Evolutionary conservation across 768 basidiomycete genomes (phyloP), one percentile per base, ranked within the genome.

Genomic region (Cystofilobasidium macerans): DNA sequence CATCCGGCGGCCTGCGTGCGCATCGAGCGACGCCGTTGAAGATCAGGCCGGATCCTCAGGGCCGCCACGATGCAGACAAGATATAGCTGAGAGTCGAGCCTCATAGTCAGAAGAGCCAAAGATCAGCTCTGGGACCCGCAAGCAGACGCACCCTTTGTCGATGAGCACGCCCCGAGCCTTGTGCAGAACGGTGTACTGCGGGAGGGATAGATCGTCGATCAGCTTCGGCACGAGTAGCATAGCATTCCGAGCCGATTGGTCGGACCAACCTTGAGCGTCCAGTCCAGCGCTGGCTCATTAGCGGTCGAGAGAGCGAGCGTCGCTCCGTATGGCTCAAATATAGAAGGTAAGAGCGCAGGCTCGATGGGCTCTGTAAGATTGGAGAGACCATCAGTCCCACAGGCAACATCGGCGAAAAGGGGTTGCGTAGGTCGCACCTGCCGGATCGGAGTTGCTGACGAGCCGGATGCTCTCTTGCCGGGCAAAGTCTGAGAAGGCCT

Each of bases 151-250:
- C 63, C 63, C 63, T 24, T 64, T 64, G 63, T 64, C 63, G 42
- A 64, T 47, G 30, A 64, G 26, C 33, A 64, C 40, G 40, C 63
- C 63, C 2, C 63, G 63, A 5, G 63, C 30, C 56, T 64, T 64
- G 56, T 64, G 63, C 9, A 64, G 54, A 56, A 64, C 57, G 18
- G 63, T 64, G 63, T 64, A 64, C 63, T 64, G 62, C 3, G 22
- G n/a, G 16, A 26, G 14, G 42, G 1, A 13, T 18, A 14, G 8
- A 22, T n/a, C n/a, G 35, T 7, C 32, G n/a, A 20, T 12, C 24
- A 62, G n/a, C 14, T 13, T 26, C 18, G 16, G 30, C n/a, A 9
- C 11, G n/a, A n/a, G n/a, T n/a, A n/a, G n/a, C n/a, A n/a, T n/a
- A n/a, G n/a, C n/a, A n/a, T n/a, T n/a, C n/a, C n/a, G n/a, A n/a